Evolutionary conservation across 1,284 basidiomycete genomes (phyloP).

Genomic region (Vanrija humicola): DNA sequence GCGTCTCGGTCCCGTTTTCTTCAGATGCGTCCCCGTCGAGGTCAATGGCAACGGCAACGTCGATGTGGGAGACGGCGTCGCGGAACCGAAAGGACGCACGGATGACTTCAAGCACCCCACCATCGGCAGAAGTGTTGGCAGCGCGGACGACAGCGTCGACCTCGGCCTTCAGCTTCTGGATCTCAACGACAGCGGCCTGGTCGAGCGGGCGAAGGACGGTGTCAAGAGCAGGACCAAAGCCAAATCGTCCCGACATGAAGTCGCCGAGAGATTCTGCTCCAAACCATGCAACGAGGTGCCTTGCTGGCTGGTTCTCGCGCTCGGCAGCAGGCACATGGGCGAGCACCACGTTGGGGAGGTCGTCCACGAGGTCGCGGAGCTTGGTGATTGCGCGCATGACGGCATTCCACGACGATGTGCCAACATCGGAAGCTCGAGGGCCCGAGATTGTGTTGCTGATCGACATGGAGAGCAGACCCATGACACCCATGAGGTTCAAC

Average conservation of each 20-base stretch:
- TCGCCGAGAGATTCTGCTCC: conserved; percentile 28
- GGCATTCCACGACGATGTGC: conserved; percentile 31
- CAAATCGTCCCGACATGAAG: conserved; percentile 34
- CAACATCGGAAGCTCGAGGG: conserved; percentile 21
- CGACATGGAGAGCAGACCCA: conserved; percentile 34
- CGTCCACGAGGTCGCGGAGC: conserved; percentile 31
- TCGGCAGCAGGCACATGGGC: conserved; percentile 11
- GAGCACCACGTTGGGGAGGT: conserved; percentile 23
- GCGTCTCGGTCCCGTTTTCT: conserved; percentile 6
- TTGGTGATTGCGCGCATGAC: conserved; percentile 37
- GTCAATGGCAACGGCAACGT: conserved; percentile 46
- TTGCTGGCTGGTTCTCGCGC: conserved; percentile 15
- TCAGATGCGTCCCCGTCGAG: conserved; percentile 31
- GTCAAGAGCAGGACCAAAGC: conserved; percentile 24
- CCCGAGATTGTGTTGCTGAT: conserved; percentile 29
- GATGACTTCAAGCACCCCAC: conserved; percentile 19
- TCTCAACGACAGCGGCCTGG: conserved; percentile 21
- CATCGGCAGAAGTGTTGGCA: neutral
- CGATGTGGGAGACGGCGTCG: conserved; percentile 25
- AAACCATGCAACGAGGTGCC: conserved; percentile 21
- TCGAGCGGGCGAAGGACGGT: conserved; percentile 19
- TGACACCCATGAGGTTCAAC: conserved; percentile 34
- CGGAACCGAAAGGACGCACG: conserved; percentile 21
- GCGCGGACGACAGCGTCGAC: conserved; percentile 22
- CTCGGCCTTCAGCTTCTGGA: conserved; percentile 24